Evolutionary conservation across 441 rosid genomes (phyloP).

Genomic region (Kokia cookei): DNA sequence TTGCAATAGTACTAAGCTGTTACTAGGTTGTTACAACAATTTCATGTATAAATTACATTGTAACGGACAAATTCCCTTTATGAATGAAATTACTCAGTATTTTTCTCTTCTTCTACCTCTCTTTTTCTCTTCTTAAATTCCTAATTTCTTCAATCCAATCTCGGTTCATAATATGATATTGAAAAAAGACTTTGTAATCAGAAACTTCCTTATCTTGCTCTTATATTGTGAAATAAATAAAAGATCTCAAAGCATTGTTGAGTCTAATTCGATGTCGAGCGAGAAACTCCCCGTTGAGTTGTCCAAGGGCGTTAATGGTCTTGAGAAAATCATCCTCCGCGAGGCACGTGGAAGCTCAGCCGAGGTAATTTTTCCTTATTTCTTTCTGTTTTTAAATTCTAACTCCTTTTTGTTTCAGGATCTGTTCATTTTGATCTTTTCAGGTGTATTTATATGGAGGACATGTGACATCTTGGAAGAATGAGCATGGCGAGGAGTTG

Average conservation of each 20-base stretch:
- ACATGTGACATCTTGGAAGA: constrained; percentile 76
- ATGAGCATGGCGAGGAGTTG: constrained; percentile 60
- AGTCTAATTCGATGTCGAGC: constrained; percentile 23
- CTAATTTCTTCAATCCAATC: too few relatives aligned
- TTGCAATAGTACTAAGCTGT: too few relatives aligned
- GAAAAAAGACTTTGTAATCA: background rate
- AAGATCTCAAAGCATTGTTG: background rate
- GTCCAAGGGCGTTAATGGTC: constrained; percentile 56
- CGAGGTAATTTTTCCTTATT: constrained; percentile 39
- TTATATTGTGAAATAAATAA: background rate
- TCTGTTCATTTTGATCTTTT: constrained; percentile 4
- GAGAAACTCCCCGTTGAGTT: constrained; percentile 35
- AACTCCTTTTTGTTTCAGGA: background rate
- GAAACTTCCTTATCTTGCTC: background rate
- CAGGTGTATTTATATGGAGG: constrained; percentile 70
- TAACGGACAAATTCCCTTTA: too few relatives aligned
- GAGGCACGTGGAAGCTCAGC: constrained; percentile 59
- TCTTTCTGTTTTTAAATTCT: background rate
- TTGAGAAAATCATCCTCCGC: constrained; percentile 64
- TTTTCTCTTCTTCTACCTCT: too few relatives aligned
- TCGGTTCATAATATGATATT: too few relatives aligned
- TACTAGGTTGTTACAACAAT: too few relatives aligned
- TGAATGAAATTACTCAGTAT: too few relatives aligned
- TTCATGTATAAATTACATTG: too few relatives aligned
- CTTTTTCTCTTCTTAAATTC: too few relatives aligned